Conservation (phyloP, 805 yeast genomes). For the Metschnikowia proteae region DNA sequence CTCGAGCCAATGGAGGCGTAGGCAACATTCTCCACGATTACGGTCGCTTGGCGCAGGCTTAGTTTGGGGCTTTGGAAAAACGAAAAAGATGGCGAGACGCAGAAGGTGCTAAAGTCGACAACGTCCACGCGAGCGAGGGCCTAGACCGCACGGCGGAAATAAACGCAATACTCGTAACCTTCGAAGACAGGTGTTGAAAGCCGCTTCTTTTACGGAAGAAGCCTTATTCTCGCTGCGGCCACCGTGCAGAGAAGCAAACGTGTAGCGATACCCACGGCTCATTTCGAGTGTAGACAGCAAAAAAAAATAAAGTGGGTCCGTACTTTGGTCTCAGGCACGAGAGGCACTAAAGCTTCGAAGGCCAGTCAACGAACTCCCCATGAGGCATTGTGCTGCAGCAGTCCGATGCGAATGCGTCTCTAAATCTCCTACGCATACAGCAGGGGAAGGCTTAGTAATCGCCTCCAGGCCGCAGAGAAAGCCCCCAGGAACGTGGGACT, state of each 20-base stretch:
- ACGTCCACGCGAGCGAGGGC: neutral
- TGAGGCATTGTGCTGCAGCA: neutral
- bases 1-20: neutral
- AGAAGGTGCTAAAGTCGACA: neutral
- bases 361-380: neutral
- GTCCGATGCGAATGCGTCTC: conserved; percentile 1
- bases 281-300: no score
- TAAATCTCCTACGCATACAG: neutral
- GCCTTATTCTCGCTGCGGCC: no score
- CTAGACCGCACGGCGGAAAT: neutral
- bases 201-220: no score
- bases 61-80: neutral
- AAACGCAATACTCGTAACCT: neutral
- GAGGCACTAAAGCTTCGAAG: no score
- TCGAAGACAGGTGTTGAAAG: no score
- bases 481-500: neutral
- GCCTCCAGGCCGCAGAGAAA: neutral
- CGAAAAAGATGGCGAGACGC: neutral
- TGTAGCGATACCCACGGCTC: no score
- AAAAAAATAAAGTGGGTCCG: no score
- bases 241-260: no score
- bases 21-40: neutral
- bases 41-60: neutral
- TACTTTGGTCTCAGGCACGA: no score
- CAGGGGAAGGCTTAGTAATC: neutral